phyloP scores from a whole-genome alignment of 2,329 filamentous ascomycete genomes.

The Aureobasidium musti region DNA sequence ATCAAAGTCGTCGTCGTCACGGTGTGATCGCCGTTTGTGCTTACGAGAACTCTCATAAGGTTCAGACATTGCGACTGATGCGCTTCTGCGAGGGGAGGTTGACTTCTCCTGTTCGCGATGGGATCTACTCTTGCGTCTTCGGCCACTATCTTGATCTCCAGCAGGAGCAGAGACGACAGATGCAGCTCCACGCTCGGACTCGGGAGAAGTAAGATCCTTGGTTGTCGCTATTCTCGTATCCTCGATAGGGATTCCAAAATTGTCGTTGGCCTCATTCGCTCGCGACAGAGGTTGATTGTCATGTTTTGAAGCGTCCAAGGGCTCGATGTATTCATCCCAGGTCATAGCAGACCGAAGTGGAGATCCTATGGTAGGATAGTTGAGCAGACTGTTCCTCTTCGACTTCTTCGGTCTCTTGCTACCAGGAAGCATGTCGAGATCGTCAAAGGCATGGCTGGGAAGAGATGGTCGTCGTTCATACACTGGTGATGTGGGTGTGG shows the following conservation, averaged over 20 bases:
- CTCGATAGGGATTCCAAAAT: neutral
- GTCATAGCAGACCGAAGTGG: conserved; percentile 50
- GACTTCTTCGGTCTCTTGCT: conserved; percentile 49
- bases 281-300: neutral
- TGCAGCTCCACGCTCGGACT: conserved; percentile 33
- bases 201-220: neutral
- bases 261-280: neutral
- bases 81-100: conserved; percentile 40
- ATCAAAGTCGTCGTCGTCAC: conserved; percentile 45
- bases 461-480: conserved; percentile 33
- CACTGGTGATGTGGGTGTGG: conserved; percentile 22
- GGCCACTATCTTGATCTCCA: conserved; percentile 40
- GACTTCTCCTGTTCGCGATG: conserved; percentile 36
- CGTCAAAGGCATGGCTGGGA: conserved; percentile 42
- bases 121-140: conserved; percentile 41
- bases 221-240: neutral
- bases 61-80: conserved; percentile 47
- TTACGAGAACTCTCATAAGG: conserved; percentile 41
- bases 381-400: conserved; percentile 49
- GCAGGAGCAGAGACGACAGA: conserved; percentile 37
- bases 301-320: neutral
- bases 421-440: conserved; percentile 41
- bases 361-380: conserved; percentile 46
- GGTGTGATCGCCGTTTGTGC: conserved; percentile 42
- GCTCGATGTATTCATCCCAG: conserved; percentile 48